Percentiles rank a stretch among this genome's conserved stretches.
Evolutionary conservation across 148 eudicot genomes (phyloP).

Genomic region (Rhododendron simsii): DNA sequence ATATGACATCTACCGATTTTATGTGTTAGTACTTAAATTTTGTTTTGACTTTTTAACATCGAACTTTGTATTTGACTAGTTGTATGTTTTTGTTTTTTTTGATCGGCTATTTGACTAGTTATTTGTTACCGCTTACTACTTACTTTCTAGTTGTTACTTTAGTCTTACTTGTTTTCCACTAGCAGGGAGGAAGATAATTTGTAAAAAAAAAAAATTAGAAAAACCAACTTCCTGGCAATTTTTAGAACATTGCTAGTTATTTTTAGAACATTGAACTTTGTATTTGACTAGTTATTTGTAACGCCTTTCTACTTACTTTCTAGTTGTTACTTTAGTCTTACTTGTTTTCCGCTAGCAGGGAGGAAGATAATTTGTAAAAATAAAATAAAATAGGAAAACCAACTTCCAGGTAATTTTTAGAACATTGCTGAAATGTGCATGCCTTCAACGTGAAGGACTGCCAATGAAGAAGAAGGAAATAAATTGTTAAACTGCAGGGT

Average conservation of each 20-base stretch:
- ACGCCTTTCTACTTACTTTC: neutral
- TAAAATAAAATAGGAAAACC: too few species aligned
- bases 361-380: too few species aligned
- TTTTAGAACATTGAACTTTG: neutral
- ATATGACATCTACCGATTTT: neutral
- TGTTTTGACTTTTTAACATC: neutral
- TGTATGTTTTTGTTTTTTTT: too few species aligned
- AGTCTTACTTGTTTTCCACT: neutral
- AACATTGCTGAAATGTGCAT: neutral
- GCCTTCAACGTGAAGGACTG: neutral
- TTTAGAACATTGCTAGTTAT: neutral
- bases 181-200: neutral
- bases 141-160: neutral
- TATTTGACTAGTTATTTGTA: neutral
- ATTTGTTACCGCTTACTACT: neutral
- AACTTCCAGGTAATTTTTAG: neutral
- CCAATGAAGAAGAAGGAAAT: neutral
- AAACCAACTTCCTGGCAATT: neutral
- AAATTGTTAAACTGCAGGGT: neutral
- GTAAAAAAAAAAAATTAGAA: neutral
- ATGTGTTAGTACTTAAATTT: neutral
- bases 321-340: neutral
- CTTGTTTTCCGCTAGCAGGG: neutral
- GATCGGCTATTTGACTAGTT: neutral
- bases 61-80: neutral